Evolutionary conservation across 495 filamentous ascomycete genomes (phyloP).

Genomic region (Amphirosellinia nigrospora): DNA sequence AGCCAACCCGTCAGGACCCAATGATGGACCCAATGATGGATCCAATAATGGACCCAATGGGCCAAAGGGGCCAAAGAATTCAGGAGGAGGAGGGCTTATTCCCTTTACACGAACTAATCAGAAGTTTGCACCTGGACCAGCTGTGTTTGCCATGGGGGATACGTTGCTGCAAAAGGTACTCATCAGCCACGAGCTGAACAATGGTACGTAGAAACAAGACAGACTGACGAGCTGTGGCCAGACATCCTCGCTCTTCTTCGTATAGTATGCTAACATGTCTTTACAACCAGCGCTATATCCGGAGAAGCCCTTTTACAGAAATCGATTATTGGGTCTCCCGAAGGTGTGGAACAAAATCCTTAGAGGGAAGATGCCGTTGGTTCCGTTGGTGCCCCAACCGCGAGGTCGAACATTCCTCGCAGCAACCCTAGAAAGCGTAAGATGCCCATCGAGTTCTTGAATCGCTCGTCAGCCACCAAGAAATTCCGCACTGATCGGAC

Average conservation of each 20-base stretch:
- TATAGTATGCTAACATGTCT: slow-evolving; percentile 8
- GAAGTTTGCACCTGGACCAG: slow-evolving; percentile 35
- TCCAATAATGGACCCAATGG: too few relatives aligned
- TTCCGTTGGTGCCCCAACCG: slow-evolving; percentile 33
- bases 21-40: too few relatives aligned
- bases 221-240: neutral
- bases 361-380: neutral
- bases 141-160: slow-evolving; percentile 41
- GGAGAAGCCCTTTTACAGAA: slow-evolving; percentile 3
- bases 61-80: neutral
- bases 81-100: slow-evolving; percentile 1
- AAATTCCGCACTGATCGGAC: slow-evolving; percentile 16
- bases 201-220: slow-evolving; percentile 27
- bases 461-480: slow-evolving; percentile 7
- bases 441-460: slow-evolving; percentile 35
- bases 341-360: neutral
- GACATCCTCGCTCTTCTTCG: neutral
- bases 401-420: slow-evolving; percentile 28
- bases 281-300: slow-evolving; percentile 21
- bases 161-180: slow-evolving; percentile 34
- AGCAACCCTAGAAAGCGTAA: slow-evolving; percentile 39
- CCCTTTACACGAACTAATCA: slow-evolving; percentile 18
- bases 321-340: neutral
- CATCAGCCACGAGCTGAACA: slow-evolving; percentile 30
- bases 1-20: too few relatives aligned